These are phyloP conservation scores for Inga leiocalycina DNA, from an alignment of 306 rosid species.

Conservation along the genomic window DNA sequence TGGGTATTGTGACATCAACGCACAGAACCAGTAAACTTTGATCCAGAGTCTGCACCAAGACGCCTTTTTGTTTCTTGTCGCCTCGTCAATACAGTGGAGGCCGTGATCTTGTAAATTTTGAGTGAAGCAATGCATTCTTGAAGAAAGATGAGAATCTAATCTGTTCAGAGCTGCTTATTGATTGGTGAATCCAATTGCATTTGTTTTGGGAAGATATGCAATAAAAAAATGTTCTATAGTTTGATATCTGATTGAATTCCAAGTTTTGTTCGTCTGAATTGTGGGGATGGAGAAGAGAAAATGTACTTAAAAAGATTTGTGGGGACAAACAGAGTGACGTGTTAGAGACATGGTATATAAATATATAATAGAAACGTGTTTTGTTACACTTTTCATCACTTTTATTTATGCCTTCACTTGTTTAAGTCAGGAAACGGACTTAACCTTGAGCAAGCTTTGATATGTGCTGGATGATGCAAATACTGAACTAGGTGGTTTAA, in stretches of 20 bases:
- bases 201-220: constrained; percentile 49
- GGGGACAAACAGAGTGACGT: constrained; percentile 9
- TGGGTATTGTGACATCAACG: constrained; percentile 54
- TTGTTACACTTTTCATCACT: constrained; percentile 13
- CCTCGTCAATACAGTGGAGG: constrained; percentile 44
- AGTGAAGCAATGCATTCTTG: constrained; percentile 56
- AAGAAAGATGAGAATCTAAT: constrained; percentile 38
- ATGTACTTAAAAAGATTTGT: constrained; percentile 30
- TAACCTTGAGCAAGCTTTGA: neutral
- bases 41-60: constrained; percentile 27
- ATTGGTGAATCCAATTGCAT: constrained; percentile 45
- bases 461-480: neutral
- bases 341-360: neutral
- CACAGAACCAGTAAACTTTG: constrained; percentile 52
- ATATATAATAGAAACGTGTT: constrained; percentile 31
- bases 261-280: constrained; percentile 38
- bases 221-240: constrained; percentile 38
- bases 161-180: constrained; percentile 47
- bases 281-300: constrained; percentile 42
- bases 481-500: too few species aligned
- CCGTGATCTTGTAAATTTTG: constrained; percentile 69
- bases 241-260: constrained; percentile 37
- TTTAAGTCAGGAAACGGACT: neutral
- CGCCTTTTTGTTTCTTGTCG: constrained; percentile 39
- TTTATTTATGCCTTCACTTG: neutral